phyloP scores from a whole-genome alignment of 495 filamentous ascomycete species.

The Apodospora peruviana region DNA sequence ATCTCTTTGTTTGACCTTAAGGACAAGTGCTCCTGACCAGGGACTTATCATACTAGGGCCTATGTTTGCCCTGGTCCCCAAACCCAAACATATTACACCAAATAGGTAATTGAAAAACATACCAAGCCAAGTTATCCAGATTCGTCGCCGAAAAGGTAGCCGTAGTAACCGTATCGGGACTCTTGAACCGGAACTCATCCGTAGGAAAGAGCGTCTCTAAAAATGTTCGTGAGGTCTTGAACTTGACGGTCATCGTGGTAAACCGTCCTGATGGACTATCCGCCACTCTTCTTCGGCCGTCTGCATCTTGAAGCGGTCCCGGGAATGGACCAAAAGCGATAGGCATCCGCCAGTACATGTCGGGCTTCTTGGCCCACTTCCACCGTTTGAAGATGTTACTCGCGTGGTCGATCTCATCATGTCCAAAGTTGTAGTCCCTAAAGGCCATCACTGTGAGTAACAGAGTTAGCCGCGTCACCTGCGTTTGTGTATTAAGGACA shows the following conservation, averaged over 20 bases:
- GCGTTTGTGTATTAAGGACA: not conserved
- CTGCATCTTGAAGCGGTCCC: conserved; percentile 41
- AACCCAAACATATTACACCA: too few relatives aligned
- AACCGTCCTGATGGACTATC: conserved; percentile 22
- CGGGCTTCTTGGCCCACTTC: conserved; percentile 34
- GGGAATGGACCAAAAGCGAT: conserved; percentile 54
- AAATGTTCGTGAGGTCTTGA: conserved; percentile 53
- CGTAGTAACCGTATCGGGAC: conserved; percentile 42
- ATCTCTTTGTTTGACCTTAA: too few relatives aligned
- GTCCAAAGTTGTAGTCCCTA: conserved; percentile 52
- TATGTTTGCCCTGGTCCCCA: too few relatives aligned
- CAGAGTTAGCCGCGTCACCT: not conserved
- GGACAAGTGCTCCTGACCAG: too few relatives aligned
- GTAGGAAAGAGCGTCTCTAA: conserved; percentile 50
- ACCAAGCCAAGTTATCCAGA: conserved; percentile 45
- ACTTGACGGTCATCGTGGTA: conserved; percentile 48
- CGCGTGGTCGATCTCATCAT: conserved; percentile 55
- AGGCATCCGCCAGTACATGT: conserved; percentile 47
- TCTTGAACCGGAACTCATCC: conserved; percentile 37
- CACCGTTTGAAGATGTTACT: conserved; percentile 43
- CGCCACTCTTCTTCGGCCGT: conserved; percentile 7
- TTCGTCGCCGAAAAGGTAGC: conserved; percentile 46
- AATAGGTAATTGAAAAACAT: not conserved
- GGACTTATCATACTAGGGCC: too few relatives aligned
- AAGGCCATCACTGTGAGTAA: conserved; percentile 38